A percentile compares a stretch with the other conserved stretches of the same genome.
Evolutionary conservation across 768 basidiomycete genomes (phyloP).

Genomic region (Phanerodontia chrysosporium): DNA sequence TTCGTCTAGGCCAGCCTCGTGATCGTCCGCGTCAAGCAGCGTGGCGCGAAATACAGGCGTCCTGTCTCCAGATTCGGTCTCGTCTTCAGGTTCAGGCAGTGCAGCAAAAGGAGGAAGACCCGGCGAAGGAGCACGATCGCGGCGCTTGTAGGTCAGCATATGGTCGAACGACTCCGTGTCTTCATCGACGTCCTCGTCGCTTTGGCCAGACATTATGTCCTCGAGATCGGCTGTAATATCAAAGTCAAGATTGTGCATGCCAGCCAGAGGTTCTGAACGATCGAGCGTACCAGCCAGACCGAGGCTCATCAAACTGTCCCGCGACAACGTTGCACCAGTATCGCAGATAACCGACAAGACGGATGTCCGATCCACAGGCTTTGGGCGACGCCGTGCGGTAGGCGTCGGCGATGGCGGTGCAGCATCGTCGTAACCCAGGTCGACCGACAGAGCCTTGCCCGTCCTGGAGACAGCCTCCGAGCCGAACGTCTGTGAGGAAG

Average conservation of each 20-base stretch:
- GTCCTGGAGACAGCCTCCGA: slow-evolving; percentile 29
- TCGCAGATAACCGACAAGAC: slow-evolving; percentile 12
- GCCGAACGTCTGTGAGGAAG: slow-evolving; percentile 39
- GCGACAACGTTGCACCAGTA: slow-evolving; percentile 37
- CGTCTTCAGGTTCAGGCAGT: slow-evolving; percentile 26
- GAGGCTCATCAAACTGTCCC: slow-evolving; percentile 50
- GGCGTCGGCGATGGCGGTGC: slow-evolving; percentile 27
- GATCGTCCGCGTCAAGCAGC: slow-evolving; percentile 41
- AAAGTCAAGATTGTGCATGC: slow-evolving; percentile 63
- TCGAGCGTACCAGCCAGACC: slow-evolving; percentile 70
- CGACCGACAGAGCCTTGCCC: slow-evolving; percentile 14
- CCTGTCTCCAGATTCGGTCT: slow-evolving; percentile 10
- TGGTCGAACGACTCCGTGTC: slow-evolving; percentile 30
- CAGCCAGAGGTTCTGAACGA: slow-evolving; percentile 41
- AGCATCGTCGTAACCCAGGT: slow-evolving; percentile 17
- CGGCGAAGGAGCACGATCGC: slow-evolving; percentile 28
- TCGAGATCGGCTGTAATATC: slow-evolving; percentile 81
- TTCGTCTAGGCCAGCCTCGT: slow-evolving; percentile 35
- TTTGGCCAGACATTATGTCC: slow-evolving; percentile 46
- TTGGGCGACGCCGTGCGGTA: slow-evolving; percentile 26
- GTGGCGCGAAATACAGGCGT: slow-evolving; percentile 40
- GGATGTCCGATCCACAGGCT: slow-evolving; percentile 13
- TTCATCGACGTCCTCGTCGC: slow-evolving; percentile 28
- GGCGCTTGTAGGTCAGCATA: slow-evolving; percentile 29
- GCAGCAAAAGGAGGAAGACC: slow-evolving; percentile 41